phyloP scores from a whole-genome alignment of 2,329 filamentous ascomycete genomes.

The Hypoxylon sp. region DNA sequence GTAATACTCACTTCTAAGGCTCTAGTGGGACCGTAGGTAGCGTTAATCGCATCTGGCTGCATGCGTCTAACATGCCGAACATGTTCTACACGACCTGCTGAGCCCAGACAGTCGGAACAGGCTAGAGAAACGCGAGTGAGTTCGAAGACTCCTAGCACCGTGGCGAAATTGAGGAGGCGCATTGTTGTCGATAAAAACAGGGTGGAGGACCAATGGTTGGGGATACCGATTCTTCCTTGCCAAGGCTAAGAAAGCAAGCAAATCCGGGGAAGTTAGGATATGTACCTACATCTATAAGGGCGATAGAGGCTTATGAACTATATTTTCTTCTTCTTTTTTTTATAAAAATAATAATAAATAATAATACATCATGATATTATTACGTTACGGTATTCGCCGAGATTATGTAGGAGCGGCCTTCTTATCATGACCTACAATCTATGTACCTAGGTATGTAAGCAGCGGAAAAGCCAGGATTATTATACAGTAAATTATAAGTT shows the following conservation, averaged over 20 bases:
- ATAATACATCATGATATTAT: constrained; percentile 20
- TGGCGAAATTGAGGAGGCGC: constrained; percentile 24
- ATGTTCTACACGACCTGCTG: constrained; percentile 60
- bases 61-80: constrained; percentile 66
- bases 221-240: constrained; percentile 4
- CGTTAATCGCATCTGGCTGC: constrained; percentile 62
- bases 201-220: background rate
- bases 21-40: constrained; percentile 60
- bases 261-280: background rate
- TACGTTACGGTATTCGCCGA: constrained; percentile 27
- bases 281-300: background rate
- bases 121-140: constrained; percentile 47
- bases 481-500: constrained; percentile 6
- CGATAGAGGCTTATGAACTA: constrained; percentile 2
- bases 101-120: constrained; percentile 62
- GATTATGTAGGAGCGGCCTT: constrained; percentile 19
- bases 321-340: too few relatives aligned
- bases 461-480: constrained; percentile 12
- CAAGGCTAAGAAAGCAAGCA: constrained; percentile 21
- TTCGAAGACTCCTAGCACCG: constrained; percentile 20
- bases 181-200: constrained; percentile 17
- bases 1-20: constrained; percentile 59
- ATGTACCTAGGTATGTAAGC: background rate
- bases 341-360: too few relatives aligned
- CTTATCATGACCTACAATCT: constrained; percentile 18